Evolutionary conservation across 1,284 basidiomycete species (phyloP), one percentile per base, ranked within the genome.

Genomic region (Austropuccinia psidii): DNA sequence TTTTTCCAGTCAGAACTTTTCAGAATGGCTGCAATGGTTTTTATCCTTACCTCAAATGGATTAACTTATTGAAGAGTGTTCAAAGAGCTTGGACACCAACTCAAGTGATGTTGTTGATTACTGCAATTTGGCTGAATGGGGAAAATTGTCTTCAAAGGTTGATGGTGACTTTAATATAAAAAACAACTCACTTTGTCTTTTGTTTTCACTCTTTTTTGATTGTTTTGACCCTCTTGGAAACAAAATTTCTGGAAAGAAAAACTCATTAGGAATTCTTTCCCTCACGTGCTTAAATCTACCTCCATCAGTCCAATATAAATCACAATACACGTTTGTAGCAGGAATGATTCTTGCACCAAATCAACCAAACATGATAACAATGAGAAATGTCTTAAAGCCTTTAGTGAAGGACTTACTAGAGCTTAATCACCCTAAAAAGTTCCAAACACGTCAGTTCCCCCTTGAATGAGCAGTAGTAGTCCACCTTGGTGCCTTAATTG

Each of bases 211-310:
- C 19, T 66, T 66, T 35, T 4, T 61, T 9, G 37, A 65, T 49
- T 65, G 61, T 37, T 33, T 66, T 37, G 52, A 66, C 24, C 64
- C 45, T 17, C 33, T 24, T 50, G 64, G 64, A 3, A 66, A 66
- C 29, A 50, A 33, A n/a, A 8, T 47, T 24, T 8, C 8, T 6
- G 47, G 64, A 37, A 7, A n/a, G 29, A 21, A 66, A 35, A 9
- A 21, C 9, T 66, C 43, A 29, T 17, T 66, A 27, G 64, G 64
- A 17, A 5, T 52, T 19, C 11, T 66, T 7, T 45, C 45, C 13
- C 43, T 66, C 17, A 66, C 39, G 13, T 66, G 64, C 35, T 47
- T 66, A 13, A 37, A 66, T 37, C 9, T 66, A 5, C 64, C 64
- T 21, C 64, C 64, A 29, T 3, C 17, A 9, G 8, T 66, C 4